phyloP scores from a whole-genome alignment of 2,329 filamentous ascomycete genomes.

The Phialophora verrucosa region DNA sequence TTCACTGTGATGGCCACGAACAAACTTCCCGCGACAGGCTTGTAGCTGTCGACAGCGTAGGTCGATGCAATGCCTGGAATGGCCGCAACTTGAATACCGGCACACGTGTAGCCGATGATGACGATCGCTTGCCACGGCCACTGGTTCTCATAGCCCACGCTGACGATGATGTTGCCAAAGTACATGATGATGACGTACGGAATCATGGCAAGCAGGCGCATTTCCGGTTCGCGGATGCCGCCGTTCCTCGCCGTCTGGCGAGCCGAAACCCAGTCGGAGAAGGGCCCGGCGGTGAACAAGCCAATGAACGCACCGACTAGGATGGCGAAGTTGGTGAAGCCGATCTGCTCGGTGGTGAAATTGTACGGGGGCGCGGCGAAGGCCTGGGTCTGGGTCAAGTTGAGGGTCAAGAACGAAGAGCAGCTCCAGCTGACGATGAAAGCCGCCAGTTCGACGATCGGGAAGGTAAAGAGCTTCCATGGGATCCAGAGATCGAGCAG shows the following conservation, averaged over 20 bases:
- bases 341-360: slow-evolving; percentile 56
- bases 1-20: slow-evolving; percentile 68
- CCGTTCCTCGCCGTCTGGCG: slow-evolving; percentile 59
- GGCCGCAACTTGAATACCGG: slow-evolving; percentile 64
- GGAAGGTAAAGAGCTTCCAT: slow-evolving; percentile 66
- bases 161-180: slow-evolving; percentile 63
- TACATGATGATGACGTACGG: slow-evolving; percentile 64
- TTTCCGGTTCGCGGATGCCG: slow-evolving; percentile 64
- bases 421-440: slow-evolving; percentile 68
- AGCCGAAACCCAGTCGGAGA: slow-evolving; percentile 64
- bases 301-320: slow-evolving; percentile 62
- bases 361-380: slow-evolving; percentile 63
- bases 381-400: slow-evolving; percentile 63
- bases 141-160: slow-evolving; percentile 58
- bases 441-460: slow-evolving; percentile 66
- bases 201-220: slow-evolving; percentile 63
- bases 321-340: slow-evolving; percentile 65
- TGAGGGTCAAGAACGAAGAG: slow-evolving; percentile 63
- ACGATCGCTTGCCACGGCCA: slow-evolving; percentile 62
- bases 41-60: slow-evolving; percentile 69
- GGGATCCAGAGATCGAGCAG: slow-evolving; percentile 64
- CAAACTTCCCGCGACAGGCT: slow-evolving; percentile 64
- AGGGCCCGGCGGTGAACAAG: slow-evolving; percentile 59
- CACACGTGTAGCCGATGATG: slow-evolving; percentile 62
- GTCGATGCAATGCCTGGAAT: slow-evolving; percentile 63